Evolutionary conservation across 2,329 filamentous ascomycete species (phyloP).

Genomic region (Dactylonectria estremocensis): DNA sequence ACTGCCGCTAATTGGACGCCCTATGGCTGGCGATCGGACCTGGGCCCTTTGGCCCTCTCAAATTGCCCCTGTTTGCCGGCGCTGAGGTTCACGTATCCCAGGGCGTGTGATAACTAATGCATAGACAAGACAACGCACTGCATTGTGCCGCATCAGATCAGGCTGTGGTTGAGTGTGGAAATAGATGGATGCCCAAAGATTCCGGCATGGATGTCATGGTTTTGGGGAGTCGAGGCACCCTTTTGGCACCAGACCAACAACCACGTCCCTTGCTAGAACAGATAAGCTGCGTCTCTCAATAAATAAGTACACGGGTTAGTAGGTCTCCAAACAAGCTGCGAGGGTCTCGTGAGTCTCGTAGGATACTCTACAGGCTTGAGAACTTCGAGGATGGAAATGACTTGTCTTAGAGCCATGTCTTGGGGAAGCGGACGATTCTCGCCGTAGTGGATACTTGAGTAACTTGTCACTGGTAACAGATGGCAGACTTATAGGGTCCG

Average conservation of each 20-base stretch:
- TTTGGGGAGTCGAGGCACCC: no score
- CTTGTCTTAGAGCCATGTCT: neutral
- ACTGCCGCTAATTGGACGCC: neutral
- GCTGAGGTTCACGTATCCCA: neutral
- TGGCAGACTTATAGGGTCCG: neutral
- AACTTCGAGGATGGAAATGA: neutral
- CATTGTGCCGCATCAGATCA: neutral
- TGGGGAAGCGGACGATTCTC: neutral
- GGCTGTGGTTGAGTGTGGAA: neutral
- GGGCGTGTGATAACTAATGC: neutral
- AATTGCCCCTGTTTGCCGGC: neutral
- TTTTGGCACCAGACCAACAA: no score
- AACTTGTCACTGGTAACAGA: neutral
- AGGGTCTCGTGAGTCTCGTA: neutral
- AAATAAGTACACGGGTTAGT: no score
- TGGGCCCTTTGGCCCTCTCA: no score
- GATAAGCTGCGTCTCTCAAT: no score
- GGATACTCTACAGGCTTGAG: neutral
- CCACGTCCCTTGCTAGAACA: no score
- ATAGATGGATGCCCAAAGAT: neutral
- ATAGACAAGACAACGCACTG: neutral
- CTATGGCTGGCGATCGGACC: neutral
- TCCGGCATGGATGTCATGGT: neutral
- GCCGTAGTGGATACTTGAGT: neutral
- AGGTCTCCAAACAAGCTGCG: neutral